Base-by-base conservation (phyloP, 1,139 yeast genomes). In the Pneumocystis murina region DNA sequence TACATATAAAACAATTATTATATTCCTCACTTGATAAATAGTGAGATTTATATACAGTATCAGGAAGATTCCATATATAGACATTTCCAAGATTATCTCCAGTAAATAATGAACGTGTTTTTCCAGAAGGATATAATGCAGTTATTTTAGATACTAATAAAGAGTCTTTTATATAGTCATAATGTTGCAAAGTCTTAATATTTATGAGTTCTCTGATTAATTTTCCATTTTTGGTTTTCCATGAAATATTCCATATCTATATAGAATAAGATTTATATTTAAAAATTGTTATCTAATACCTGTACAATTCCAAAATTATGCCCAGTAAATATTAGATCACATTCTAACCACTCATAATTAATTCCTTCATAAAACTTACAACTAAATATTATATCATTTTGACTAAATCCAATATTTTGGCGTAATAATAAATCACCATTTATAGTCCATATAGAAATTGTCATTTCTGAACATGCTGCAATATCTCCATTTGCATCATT, bases 401-500 rank as follows among this genome's bases (percentile, higher is more conserved):
- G 14, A 8, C 62, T 57, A 17, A 30, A 30, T 28, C 33, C 14
- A 24, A 61, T 38, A 63, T 39, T 61, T 38, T 41, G 28, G n/a
- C 30, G 40, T 39, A 65, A 36, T 8, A 63, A 48, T n/a, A 28
- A 40, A 33, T 67, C 67, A 14, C 69, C 69, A 59, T 68, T 66
- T 33, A 69, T 68, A n/a, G 65, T 66, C 69, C 67, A 69, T 54
- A 68, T 48, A 60, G 55, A 62, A 39, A 69, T 35, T 17, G 17
- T 48, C 48, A 48, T 36, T 28, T 62, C 66, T 48, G 66, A 65
- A 24, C 64, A 63, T 10, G 66, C 66, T 35, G 66, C 48, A 24
- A 69, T 65, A 41, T 69, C 68, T 14, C 71, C 72, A 12, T 67
- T 68, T n/a, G 61, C 59, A n/a, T 68, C 68, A 58, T 67, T 67